Evolutionary conservation across 495 filamentous ascomycete genomes (phyloP), one percentile per base, ranked within the genome.

Genomic region (Talaromyces borbonicus): DNA sequence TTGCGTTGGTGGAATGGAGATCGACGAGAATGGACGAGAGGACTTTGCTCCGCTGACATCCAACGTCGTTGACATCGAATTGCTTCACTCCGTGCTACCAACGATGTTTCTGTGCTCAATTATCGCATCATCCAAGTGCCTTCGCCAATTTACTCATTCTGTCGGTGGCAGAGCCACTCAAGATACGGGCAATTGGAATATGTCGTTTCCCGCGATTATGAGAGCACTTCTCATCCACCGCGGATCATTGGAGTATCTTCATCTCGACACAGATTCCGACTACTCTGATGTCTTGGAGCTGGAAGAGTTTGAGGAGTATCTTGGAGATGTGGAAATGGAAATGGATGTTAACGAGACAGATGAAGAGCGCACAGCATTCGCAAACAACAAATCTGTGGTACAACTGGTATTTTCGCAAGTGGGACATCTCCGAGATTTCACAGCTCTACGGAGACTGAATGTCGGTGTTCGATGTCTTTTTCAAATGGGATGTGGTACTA

Each of bases 221-320:
- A 53, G 55, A 30, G 38, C 52, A 1, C 26, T 59, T 8, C 49
- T 49, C 8, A 8, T 35, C 1, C 55, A 62, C 44, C 56, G 53
- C 15, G 44, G 52, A 1, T 60, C 55, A 7, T 43, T 65, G 14
- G 55, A 62, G 20, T 32, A 50, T 1, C 47, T 64, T 2, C 49
- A 65, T 38, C 19, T 65, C 1, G 57, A 62, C 40, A 32, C 49
- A 6, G 55, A 57, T 8, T 29, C 44, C 3, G 16, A 47, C 16
- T 46, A 46, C 19, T 46, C 43, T 8, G n/a, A 32, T 18, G 20
- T 15, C 23, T 22, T 46, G 19, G 30, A 46, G 15, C 19, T 16
- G 11, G 43, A 46, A 25, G 43, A 46, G 36, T 46, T 46, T 12
- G 43, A 33, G 26, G 43, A 46, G 12, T 46, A 46, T 24, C 30